A percentile compares a stretch with the other conserved stretches of the same genome.
These are phyloP conservation scores for Ophidiomyces ophidiicola DNA, from an alignment of 2,329 filamentous ascomycete species.

Conservation along the genomic window DNA sequence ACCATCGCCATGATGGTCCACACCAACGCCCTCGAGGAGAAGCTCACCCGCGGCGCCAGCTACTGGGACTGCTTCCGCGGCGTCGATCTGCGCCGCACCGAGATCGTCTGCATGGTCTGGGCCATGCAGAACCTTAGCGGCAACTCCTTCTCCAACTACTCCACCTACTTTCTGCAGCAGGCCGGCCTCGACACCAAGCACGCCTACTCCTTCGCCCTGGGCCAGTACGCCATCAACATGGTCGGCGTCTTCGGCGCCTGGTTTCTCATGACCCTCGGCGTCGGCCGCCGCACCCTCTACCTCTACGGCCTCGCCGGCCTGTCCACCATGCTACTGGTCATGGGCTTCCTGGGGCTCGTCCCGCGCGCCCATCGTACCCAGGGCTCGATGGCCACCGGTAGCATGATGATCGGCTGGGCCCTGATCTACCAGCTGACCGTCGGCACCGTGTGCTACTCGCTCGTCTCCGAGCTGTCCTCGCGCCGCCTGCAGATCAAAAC, in stretches of 20 bases:
- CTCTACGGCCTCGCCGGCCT: constrained; percentile 62
- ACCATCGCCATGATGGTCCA: constrained; percentile 88
- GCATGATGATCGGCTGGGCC: constrained; percentile 73
- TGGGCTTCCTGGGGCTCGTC: constrained; percentile 72
- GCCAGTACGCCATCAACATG: constrained; percentile 58
- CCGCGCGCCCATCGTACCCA: constrained; percentile 46
- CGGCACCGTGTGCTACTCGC: constrained; percentile 78
- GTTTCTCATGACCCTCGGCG: constrained; percentile 61
- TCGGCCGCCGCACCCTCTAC: constrained; percentile 66
- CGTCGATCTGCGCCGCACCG: constrained; percentile 63
- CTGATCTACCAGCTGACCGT: constrained; percentile 76
- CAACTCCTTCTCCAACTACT: constrained; percentile 53
- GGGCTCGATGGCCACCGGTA: constrained; percentile 64
- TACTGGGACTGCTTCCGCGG: constrained; percentile 80
- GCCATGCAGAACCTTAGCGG: constrained; percentile 53
- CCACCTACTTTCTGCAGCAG: constrained; percentile 47
- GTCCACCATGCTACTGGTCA: constrained; percentile 63
- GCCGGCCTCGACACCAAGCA: constrained; percentile 41
- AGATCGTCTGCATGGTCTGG: constrained; percentile 56
- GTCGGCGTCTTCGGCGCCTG: constrained; percentile 70
- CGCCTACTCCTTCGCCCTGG: constrained; percentile 46
- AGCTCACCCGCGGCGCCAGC: constrained; percentile 58
- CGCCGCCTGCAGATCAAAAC: constrained; percentile 82
- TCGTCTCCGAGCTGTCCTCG: constrained; percentile 74
- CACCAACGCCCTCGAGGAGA: constrained; percentile 67